A percentile compares a stretch with the other conserved stretches of the same genome.
These are phyloP conservation scores for Sporothrix globosa DNA, from an alignment of 2,329 filamentous ascomycete species.

Conservation along the genomic window DNA sequence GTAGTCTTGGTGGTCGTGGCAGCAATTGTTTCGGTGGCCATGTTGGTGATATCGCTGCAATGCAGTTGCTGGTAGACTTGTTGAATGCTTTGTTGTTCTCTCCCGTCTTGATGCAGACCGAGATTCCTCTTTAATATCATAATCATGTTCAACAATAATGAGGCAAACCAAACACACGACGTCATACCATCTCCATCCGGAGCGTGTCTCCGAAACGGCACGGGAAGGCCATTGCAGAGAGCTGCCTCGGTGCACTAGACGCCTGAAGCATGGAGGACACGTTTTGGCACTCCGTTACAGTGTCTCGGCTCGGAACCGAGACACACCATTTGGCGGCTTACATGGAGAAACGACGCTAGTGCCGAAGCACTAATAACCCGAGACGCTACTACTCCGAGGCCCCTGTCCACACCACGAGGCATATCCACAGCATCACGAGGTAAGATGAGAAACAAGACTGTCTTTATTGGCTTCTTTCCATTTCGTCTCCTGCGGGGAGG, in stretches of 20 bases:
- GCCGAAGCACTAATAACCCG: background rate
- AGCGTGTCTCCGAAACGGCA: too few relatives aligned
- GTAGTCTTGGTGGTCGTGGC: background rate
- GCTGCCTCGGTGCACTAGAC: too few relatives aligned
- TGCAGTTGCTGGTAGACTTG: background rate
- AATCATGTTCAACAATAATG: background rate
- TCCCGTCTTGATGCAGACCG: background rate
- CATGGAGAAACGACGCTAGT: background rate
- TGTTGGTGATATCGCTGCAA: background rate
- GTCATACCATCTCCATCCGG: background rate
- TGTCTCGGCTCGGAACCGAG: background rate
- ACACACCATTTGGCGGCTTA: background rate
- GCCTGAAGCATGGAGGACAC: too few relatives aligned
- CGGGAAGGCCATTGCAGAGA: background rate
- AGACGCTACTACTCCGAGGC: background rate
- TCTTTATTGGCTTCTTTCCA: background rate
- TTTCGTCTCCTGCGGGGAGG: too few relatives aligned
- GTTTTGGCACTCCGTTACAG: too few relatives aligned
- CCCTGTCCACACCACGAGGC: background rate
- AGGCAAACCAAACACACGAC: background rate
- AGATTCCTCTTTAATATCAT: background rate
- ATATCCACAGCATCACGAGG: background rate
- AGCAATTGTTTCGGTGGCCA: constrained; percentile 4
- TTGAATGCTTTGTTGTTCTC: background rate
- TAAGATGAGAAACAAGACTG: background rate